Conservation (phyloP, 208 protist genomes). For the Leishmania martiniquensis region DNA sequence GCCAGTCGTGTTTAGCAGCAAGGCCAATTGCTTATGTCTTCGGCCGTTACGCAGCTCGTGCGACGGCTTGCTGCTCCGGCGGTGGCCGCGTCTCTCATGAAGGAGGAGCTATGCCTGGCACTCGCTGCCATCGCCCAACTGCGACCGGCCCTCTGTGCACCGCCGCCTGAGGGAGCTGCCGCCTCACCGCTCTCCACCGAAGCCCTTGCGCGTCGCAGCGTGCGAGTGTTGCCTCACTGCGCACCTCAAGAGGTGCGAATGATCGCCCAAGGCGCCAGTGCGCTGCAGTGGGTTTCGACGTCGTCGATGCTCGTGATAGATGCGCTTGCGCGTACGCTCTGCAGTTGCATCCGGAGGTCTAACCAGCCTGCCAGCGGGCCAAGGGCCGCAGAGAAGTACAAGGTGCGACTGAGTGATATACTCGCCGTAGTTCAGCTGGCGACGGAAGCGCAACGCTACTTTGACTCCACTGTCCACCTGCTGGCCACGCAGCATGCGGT, state of each 20-base stretch:
- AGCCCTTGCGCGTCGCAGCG: conserved; percentile 19
- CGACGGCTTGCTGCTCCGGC: conserved; percentile 26
- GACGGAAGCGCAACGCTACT: conserved; percentile 24
- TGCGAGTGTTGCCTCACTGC: conserved; percentile 51
- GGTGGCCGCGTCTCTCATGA: conserved; percentile 23
- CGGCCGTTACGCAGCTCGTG: conserved; percentile 22
- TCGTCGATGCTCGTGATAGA: conserved; percentile 30
- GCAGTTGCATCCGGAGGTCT: conserved; percentile 10
- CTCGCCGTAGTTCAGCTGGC: conserved; percentile 15
- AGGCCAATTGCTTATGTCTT: background rate
- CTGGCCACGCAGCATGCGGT: conserved; percentile 13
- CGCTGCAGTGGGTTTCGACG: conserved; percentile 36
- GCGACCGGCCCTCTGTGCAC: background rate
- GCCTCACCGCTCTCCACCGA: background rate
- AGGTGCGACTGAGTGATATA: conserved; percentile 23
- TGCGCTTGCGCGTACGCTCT: conserved; percentile 39
- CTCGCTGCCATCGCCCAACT: conserved; percentile 60
- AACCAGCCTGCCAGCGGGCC: background rate
- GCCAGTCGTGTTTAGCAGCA: background rate
- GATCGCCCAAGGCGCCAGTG: conserved; percentile 50
- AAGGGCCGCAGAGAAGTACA: background rate
- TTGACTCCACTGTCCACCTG: conserved; percentile 22
- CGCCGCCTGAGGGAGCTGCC: conserved; percentile 4
- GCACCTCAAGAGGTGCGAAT: conserved; percentile 62
- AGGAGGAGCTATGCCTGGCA: conserved; percentile 70